Base-by-base conservation (phyloP, 1,139 yeast genomes). In the Taiozyma sp. region DNA sequence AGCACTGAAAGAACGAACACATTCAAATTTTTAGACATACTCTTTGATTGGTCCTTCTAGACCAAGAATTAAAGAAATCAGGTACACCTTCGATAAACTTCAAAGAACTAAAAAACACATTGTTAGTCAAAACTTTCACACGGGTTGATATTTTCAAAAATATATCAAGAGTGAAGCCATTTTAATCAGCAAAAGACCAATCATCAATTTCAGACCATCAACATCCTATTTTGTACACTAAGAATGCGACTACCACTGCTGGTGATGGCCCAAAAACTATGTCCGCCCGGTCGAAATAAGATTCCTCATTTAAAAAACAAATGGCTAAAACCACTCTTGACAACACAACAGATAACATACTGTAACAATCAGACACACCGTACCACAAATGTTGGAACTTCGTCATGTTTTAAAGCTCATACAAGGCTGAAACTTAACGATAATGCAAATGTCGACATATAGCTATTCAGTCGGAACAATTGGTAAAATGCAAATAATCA, bases 401-500 rank as follows among this genome's bases (percentile, higher is more conserved):
- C 43, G n/a, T 29, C 19, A 44, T 41, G 19, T 24, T 30, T 41
- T 39, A 46, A 51, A 68, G 84, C 88, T 83, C 89, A 83, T 83
- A 83, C 88, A 83, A 83, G 88, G 88, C 88, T 83, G 88, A 83
- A 83, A 83, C 89, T 83, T 83, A 83, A 83, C 87, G 87, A 83
- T 63, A 66, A 72, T 79, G 85, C 84, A 67, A 71, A 80, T 83
- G 88, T 83, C 88, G 78, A 82, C 88, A 81, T 75, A 75, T 55
- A 76, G 68, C 61, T 65, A 79, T 82, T 83, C 89, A 80, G 89
- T 83, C 76, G 89, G 88, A 83, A 83, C 89, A 83, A 83, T 83
- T 83, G 88, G 88, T 80, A 67, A 73, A 62, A 71, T 66, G 84
- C 85, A 81, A 81, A 79, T 83, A 83, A 83, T 83, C 89, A 80